Conservation (phyloP, 208 protist genomes). For the Leishmania amazonensis region DNA sequence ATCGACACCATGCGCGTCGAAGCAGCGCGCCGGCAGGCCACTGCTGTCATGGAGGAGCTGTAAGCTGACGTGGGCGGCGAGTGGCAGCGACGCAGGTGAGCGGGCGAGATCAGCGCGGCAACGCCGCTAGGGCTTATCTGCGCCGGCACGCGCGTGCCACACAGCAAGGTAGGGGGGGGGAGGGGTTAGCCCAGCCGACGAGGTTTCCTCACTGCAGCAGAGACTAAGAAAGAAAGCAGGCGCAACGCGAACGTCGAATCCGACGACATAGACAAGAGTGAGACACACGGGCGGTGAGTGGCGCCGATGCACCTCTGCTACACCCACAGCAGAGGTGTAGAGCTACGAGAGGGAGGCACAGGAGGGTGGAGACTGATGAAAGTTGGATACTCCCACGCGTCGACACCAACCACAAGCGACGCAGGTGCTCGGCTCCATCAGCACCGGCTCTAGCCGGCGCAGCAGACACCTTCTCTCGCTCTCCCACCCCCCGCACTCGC, state of each 20-base stretch:
- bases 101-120: no score
- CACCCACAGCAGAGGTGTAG: background rate
- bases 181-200: background rate
- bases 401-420: background rate
- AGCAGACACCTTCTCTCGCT: background rate
- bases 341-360: background rate
- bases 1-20: conserved; percentile 68
- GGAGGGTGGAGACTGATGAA: background rate
- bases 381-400: background rate
- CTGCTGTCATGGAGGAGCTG: conserved; percentile 40
- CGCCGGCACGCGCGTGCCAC: background rate
- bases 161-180: background rate
- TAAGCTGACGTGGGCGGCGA: background rate
- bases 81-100: background rate
- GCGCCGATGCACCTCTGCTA: background rate
- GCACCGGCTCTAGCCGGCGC: background rate
- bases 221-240: background rate
- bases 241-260: background rate
- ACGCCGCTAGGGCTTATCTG: background rate
- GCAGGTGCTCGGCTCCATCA: background rate
- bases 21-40: conserved; percentile 50
- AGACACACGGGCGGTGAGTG: background rate
- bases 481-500: conserved; percentile 7
- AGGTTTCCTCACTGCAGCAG: background rate
- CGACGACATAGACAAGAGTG: background rate